A percentile compares a stretch with the other conserved stretches of the same genome.
Evolutionary conservation across 2,329 filamentous ascomycete genomes (phyloP).

Genomic region (Emergomyces pasteurianus): DNA sequence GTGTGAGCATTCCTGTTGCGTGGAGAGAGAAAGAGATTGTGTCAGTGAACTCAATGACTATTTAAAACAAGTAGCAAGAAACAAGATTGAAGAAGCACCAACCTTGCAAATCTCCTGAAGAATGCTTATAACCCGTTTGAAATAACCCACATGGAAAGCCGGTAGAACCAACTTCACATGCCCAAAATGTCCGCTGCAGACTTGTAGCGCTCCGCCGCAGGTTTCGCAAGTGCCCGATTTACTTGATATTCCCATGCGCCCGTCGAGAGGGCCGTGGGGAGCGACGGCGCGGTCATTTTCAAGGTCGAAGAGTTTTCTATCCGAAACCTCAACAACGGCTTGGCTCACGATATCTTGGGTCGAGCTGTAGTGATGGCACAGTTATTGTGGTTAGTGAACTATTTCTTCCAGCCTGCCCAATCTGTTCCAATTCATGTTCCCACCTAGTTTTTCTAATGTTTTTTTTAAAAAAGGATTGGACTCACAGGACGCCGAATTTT

Average conservation of each 20-base stretch:
- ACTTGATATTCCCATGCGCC: slow-evolving; percentile 75
- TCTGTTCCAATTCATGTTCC: neutral
- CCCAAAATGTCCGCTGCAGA: slow-evolving; percentile 91
- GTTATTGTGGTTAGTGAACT: slow-evolving; percentile 2
- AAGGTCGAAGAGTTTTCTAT: slow-evolving; percentile 85
- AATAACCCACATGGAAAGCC: slow-evolving; percentile 90
- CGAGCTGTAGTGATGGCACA: slow-evolving; percentile 43
- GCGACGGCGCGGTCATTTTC: slow-evolving; percentile 65
- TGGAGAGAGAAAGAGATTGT: neutral
- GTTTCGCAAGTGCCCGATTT: slow-evolving; percentile 72
- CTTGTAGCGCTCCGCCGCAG: slow-evolving; percentile 66
- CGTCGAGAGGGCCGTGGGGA: slow-evolving; percentile 75
- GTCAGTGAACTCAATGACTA: neutral
- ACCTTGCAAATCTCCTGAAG: slow-evolving; percentile 91
- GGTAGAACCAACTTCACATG: slow-evolving; percentile 83
- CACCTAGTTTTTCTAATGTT: too few species aligned
- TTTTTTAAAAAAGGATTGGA: slow-evolving; percentile 2
- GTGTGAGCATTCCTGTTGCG: slow-evolving; percentile 57
- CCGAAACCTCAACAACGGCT: slow-evolving; percentile 86
- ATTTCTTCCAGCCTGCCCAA: neutral
- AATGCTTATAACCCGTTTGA: slow-evolving; percentile 84
- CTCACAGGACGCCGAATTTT: slow-evolving; percentile 84
- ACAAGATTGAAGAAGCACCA: slow-evolving; percentile 5
- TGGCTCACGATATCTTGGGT: slow-evolving; percentile 93
- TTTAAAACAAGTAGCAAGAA: neutral